Conservation (phyloP, 768 basidiomycete species). For the Lactifluus pinguis region DNA sequence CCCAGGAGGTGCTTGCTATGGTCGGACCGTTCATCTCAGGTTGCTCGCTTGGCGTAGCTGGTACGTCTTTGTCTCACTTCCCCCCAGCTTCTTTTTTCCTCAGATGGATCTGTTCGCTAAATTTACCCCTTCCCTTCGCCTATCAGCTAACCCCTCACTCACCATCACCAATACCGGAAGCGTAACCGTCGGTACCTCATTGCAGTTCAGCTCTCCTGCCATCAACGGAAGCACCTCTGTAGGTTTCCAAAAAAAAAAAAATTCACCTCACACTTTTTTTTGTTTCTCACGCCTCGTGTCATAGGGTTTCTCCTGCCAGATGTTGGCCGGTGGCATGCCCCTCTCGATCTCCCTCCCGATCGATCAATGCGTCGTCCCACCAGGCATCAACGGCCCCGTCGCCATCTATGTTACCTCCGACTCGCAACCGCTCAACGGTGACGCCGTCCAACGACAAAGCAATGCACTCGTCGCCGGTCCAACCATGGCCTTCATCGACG, state of each 20-base stretch:
- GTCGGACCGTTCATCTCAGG: slow-evolving; percentile 60
- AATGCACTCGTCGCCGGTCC: slow-evolving; percentile 63
- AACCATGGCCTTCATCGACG: slow-evolving; percentile 56
- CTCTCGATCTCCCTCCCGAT: slow-evolving; percentile 51
- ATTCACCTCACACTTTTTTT: too few species aligned
- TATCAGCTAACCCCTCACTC: slow-evolving; percentile 49
- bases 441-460: slow-evolving; percentile 47
- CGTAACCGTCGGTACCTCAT: slow-evolving; percentile 45
- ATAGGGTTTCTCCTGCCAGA: slow-evolving; percentile 62
- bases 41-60: slow-evolving; percentile 51
- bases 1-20: slow-evolving; percentile 62
- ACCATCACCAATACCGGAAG: slow-evolving; percentile 55
- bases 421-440: slow-evolving; percentile 51
- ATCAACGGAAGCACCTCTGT: slow-evolving; percentile 43
- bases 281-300: not conserved
- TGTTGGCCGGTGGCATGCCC: slow-evolving; percentile 56
- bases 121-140: too few species aligned
- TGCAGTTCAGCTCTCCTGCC: slow-evolving; percentile 52
- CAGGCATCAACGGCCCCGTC: slow-evolving; percentile 63
- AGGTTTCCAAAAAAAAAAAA: slow-evolving; percentile 18
- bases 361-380: slow-evolving; percentile 52
- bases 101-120: not conserved
- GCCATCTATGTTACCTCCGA: slow-evolving; percentile 62
- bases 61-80: slow-evolving; percentile 27
- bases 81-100: fast-evolving